These are phyloP conservation scores for Cnidoscolus chayamansa DNA, from an alignment of 441 rosid genomes.

Conservation along the genomic window DNA sequence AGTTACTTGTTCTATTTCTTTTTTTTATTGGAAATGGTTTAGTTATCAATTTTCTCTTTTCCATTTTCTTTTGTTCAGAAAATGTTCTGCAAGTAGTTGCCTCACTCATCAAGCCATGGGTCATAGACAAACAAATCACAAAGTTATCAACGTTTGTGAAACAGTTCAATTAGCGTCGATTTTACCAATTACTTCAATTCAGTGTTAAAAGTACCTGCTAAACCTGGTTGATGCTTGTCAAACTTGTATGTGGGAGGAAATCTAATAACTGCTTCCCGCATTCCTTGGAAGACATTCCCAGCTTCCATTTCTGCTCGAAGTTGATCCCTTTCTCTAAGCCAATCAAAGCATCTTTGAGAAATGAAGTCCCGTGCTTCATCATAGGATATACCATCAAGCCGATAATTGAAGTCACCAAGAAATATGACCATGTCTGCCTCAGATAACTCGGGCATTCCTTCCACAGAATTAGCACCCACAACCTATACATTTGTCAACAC, in stretches of 20 bases:
- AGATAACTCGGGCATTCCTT: constrained; percentile 76
- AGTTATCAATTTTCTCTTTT: background rate
- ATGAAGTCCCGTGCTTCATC: constrained; percentile 99
- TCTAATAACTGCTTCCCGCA: constrained; percentile 88
- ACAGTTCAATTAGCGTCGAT: background rate
- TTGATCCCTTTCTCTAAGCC: constrained; percentile 99
- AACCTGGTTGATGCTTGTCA: constrained; percentile 85
- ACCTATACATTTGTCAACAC: constrained; percentile 41
- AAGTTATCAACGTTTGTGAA: background rate
- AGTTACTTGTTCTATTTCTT: background rate
- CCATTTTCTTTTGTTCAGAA: background rate
- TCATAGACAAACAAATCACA: background rate
- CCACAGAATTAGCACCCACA: constrained; percentile 44
- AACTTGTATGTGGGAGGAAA: constrained; percentile 99
- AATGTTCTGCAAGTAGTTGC: background rate
- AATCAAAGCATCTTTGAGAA: constrained; percentile 95
- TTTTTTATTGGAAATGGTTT: background rate
- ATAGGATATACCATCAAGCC: constrained; percentile 90
- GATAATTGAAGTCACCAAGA: constrained; percentile 90
- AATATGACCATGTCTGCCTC: constrained; percentile 97
- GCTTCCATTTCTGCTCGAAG: constrained; percentile 93
- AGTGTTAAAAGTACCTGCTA: constrained; percentile 59
- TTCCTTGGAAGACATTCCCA: constrained; percentile 97
- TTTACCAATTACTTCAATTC: background rate
- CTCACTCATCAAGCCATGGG: background rate